phyloP scores from a whole-genome alignment of 2,329 filamentous ascomycete species.

The Clonostachys chloroleuca region DNA sequence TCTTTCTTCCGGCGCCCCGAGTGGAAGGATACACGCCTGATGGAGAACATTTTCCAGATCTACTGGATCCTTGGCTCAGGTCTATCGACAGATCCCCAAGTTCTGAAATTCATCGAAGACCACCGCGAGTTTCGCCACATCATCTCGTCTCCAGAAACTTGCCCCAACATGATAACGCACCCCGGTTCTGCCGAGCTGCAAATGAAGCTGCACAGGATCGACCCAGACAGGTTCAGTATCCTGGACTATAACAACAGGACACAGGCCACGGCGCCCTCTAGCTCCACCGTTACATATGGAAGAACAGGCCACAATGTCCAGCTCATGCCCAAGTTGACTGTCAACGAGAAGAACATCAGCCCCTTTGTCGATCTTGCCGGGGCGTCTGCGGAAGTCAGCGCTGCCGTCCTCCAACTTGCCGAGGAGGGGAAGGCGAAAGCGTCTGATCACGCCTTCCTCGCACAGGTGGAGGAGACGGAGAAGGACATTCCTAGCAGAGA shows the following conservation, averaged over 20 bases:
- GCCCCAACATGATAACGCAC: constrained; percentile 70
- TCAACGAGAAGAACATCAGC: constrained; percentile 40
- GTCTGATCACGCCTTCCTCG: constrained; percentile 37
- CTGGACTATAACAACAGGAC: constrained; percentile 58
- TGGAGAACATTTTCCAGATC: constrained; percentile 62
- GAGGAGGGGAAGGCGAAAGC: constrained; percentile 35
- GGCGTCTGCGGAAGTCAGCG: constrained; percentile 15
- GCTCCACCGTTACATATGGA: constrained; percentile 26
- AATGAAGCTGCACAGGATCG: constrained; percentile 67
- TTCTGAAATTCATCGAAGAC: constrained; percentile 67
- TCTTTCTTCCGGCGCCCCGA: constrained; percentile 67
- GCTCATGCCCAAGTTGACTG: constrained; percentile 39
- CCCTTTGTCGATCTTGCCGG: constrained; percentile 40
- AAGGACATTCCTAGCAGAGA: constrained; percentile 69
- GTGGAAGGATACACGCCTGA: constrained; percentile 61
- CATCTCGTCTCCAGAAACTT: constrained; percentile 69
- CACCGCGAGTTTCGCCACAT: constrained; percentile 65
- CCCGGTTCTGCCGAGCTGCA: constrained; percentile 62
- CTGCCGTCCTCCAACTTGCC: constrained; percentile 34
- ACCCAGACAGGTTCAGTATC: constrained; percentile 67
- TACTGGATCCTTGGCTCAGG: constrained; percentile 79
- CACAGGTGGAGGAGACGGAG: constrained; percentile 45
- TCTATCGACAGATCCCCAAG: constrained; percentile 54
- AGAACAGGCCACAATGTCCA: constrained; percentile 37
- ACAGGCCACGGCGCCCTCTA: constrained; percentile 11